phyloP scores from a whole-genome alignment of 257 asterid genomes.

The Capsicum rhomboideum region DNA sequence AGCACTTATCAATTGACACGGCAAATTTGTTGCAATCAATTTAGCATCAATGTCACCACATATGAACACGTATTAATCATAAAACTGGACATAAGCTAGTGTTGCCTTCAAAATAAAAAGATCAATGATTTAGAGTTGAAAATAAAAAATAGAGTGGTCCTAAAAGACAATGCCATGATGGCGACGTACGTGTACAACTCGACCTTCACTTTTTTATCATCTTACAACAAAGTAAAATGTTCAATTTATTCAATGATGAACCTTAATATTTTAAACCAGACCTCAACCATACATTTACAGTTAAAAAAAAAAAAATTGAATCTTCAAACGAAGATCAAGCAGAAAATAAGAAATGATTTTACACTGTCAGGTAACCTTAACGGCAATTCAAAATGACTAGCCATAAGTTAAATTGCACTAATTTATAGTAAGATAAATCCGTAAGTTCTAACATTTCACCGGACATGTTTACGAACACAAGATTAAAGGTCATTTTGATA shows the following conservation, averaged over 20 bases:
- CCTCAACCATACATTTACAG: background rate
- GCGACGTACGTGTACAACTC: conserved; percentile 15
- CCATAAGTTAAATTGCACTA: background rate
- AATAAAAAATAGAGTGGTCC: background rate
- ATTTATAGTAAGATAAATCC: background rate
- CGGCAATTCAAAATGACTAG: background rate
- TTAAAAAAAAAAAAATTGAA: background rate
- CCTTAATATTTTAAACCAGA: background rate
- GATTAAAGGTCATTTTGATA: too few relatives aligned
- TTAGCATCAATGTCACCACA: conserved; percentile 17
- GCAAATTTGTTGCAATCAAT: background rate
- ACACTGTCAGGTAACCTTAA: background rate
- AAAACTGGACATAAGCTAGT: conserved; percentile 7
- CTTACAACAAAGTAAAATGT: background rate
- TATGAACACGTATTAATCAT: background rate
- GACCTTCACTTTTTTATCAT: background rate
- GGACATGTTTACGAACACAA: too few relatives aligned
- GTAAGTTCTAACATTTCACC: too few relatives aligned
- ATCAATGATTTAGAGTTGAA: background rate
- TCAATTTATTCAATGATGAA: background rate
- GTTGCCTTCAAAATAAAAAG: conserved; percentile 1
- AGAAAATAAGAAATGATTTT: background rate
- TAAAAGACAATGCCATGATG: conserved; percentile 7
- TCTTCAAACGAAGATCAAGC: background rate
- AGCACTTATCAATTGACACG: background rate